phyloP scores from a whole-genome alignment of 345 rosid genomes.

The Salix exigua region DNA sequence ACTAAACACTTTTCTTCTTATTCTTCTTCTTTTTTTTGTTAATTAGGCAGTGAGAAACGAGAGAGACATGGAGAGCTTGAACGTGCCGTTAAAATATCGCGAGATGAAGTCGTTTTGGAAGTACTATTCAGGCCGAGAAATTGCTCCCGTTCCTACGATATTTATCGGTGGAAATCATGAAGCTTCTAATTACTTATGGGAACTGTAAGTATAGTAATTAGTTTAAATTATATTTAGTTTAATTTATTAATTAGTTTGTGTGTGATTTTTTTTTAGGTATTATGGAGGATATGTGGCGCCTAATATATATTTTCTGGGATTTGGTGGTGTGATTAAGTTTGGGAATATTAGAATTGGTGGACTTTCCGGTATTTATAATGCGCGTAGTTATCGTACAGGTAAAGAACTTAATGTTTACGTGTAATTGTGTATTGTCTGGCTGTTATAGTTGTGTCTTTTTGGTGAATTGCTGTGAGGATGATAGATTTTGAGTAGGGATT shows the following conservation, averaged over 20 bases:
- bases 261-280: constrained; percentile 40
- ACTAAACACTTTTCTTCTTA: background rate
- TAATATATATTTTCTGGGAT: constrained; percentile 77
- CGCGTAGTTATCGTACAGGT: constrained; percentile 59
- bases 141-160: constrained; percentile 84
- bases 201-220: constrained; percentile 45
- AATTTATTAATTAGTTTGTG: background rate
- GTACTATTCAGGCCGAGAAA: constrained; percentile 71
- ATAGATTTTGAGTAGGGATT: background rate
- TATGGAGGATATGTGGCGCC: constrained; percentile 97
- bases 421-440: too few relatives aligned
- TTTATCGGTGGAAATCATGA: constrained; percentile 98
- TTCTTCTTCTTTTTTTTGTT: background rate
- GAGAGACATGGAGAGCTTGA: constrained; percentile 77
- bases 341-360: constrained; percentile 88
- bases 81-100: constrained; percentile 62
- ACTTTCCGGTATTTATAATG: constrained; percentile 81
- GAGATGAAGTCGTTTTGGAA: constrained; percentile 94
- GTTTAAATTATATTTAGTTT: background rate
- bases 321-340: constrained; percentile 78
- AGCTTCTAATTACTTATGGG: constrained; percentile 96
- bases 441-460: background rate
- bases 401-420: too few relatives aligned
- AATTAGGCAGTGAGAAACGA: constrained; percentile 76
- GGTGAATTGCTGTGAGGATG: background rate